These are phyloP conservation scores for Mortierella hygrophila DNA, from an alignment of 192 early-diverging fungal species.

Conservation along the genomic window DNA sequence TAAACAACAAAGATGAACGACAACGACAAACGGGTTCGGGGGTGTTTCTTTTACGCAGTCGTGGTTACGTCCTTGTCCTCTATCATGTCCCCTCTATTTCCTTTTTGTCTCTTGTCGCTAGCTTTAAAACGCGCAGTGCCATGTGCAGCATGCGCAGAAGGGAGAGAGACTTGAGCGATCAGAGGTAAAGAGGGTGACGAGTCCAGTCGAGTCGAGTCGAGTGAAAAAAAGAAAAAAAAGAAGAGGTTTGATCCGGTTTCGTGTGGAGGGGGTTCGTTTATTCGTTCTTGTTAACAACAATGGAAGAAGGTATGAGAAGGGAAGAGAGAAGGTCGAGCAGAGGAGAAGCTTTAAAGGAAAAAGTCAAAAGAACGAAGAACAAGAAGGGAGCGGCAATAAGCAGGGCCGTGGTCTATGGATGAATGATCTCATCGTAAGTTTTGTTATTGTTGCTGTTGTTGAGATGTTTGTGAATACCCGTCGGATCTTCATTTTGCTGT, in stretches of 20 bases:
- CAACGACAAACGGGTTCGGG: conserved; percentile 22
- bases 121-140: background rate
- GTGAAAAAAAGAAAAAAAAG: background rate
- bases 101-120: background rate
- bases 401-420: background rate
- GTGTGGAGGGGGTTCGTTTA: background rate
- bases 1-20: background rate
- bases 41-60: conserved; percentile 5
- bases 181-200: background rate
- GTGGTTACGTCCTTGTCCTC: background rate
- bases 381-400: background rate
- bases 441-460: background rate
- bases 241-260: background rate
- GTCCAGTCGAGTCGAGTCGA: background rate
- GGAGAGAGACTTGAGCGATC: too few species aligned
- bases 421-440: background rate
- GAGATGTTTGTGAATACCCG: background rate
- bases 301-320: background rate
- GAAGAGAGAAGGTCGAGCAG: background rate
- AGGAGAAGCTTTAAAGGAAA: background rate
- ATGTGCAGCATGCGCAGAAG: background rate
- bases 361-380: background rate
- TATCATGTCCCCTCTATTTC: background rate
- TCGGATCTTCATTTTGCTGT: background rate
- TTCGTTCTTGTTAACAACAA: background rate